Conservation (phyloP, 2,329 filamentous ascomycete species). For the Fusarium anguioides region DNA sequence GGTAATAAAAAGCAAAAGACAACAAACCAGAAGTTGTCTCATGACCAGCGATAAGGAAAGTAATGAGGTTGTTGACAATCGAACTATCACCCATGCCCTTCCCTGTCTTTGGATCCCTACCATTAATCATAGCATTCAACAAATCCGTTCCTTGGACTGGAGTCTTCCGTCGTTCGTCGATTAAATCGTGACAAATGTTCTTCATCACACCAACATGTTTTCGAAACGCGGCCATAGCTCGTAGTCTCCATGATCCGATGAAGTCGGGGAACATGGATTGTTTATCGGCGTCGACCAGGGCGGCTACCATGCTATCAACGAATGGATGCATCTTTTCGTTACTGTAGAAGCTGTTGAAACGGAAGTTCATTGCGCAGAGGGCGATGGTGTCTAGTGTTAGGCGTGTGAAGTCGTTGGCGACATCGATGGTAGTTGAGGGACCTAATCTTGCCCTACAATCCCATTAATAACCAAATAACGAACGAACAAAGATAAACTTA, state of each 20-base stretch:
- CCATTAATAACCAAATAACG: neutral
- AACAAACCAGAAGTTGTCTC: neutral
- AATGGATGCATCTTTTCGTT: conserved; percentile 8
- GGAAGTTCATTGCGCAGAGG: conserved; percentile 10
- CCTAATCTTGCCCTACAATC: neutral
- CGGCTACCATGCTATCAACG: neutral
- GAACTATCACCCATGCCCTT: neutral
- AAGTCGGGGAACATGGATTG: conserved; percentile 1
- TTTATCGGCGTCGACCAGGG: neutral
- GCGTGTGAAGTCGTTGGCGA: conserved; percentile 1
- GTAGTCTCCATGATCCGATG: neutral
- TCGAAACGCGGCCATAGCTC: neutral
- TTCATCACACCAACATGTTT: neutral
- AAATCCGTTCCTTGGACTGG: neutral
- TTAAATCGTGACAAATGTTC: fast-evolving
- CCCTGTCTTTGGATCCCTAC: conserved; percentile 4
- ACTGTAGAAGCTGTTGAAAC: conserved; percentile 24
- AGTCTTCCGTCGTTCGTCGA: neutral
- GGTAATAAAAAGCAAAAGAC: conserved; percentile 11
- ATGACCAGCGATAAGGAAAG: neutral
- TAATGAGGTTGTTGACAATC: conserved; percentile 4
- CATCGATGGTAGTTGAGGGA: neutral
- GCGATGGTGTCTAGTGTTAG: conserved; percentile 11
- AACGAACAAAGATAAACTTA: neutral
- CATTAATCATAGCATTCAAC: neutral